Evolutionary conservation across 805 yeast genomes (phyloP), one percentile per base, ranked within the genome.

Genomic region (Lachancea nothofagi): DNA sequence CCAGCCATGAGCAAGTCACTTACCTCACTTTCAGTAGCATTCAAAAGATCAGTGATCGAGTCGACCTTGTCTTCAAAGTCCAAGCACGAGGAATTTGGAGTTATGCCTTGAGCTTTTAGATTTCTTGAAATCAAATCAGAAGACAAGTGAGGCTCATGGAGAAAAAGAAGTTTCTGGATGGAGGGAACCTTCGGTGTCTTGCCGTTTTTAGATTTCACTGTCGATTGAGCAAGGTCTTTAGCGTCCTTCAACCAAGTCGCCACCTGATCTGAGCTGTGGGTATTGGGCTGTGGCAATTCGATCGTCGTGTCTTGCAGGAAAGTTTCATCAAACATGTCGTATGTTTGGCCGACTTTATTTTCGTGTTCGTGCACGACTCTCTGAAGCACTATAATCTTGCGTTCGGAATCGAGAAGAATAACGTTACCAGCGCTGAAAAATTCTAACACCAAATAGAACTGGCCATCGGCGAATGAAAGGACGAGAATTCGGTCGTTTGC

Each of bases 391-490:
- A 88, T 50, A 36, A 89, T 87, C 50, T 74, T 78, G 44, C 69
- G 61, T 15, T 80, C 72, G 21, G 76, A 71, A 59, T 90, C 94
- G 45, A 90, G 67, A 15, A 90, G 67, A 14, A 90, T 66, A 40
- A 90, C 75, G 56, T 90, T 90, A 20, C 98, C 98, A 2, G 96
- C 96, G 56, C 96, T 84, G 66, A 89, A 90, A 54, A 90, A 90
- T 61, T 90, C 98, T 38, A 90, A 62, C 0, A 86, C 95, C 47
- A 90, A 65, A 50, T 83, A 81, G 54, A 65, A 78, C 38, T 75
- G 53, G 2, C 96, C 96, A 52, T 86, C 95, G 32, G 89, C 78
- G 62, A 90, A 90, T 44, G 85, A 78, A 32, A 90, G 61, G 0
- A 88, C 95, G 31, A 86, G 67, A n/a, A 86, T 77, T 59, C 97